phyloP scores from a whole-genome alignment of 2,329 filamentous ascomycete genomes.

The Ophiostoma triangulosporum region DNA sequence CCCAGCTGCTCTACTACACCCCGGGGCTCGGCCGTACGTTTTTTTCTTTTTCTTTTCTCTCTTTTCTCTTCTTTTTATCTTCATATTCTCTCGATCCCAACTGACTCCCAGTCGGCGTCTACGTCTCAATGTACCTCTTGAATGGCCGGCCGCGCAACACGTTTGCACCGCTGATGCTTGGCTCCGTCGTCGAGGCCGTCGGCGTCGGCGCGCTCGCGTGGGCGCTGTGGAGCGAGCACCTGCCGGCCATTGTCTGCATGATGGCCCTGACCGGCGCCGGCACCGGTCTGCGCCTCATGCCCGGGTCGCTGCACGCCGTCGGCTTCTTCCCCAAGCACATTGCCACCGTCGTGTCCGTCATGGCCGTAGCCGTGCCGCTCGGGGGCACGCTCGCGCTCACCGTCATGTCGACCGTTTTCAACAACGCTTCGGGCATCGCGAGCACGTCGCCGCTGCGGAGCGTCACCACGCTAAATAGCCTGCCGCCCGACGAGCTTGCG shows the following conservation, averaged over 20 bases:
- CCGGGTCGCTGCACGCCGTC: constrained; percentile 44
- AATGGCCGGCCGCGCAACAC: constrained; percentile 50
- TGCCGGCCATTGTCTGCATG: constrained; percentile 42
- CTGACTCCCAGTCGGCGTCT: constrained; percentile 35
- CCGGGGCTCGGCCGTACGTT: constrained; percentile 44
- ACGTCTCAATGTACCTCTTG: constrained; percentile 42
- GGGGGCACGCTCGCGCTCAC: constrained; percentile 53
- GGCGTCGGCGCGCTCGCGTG: constrained; percentile 45
- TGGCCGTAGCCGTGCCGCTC: constrained; percentile 45
- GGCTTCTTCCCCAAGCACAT: constrained; percentile 46
- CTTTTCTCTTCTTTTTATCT: background rate
- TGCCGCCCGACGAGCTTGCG: constrained; percentile 23
- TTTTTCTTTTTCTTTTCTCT: background rate
- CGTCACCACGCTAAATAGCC: constrained; percentile 23
- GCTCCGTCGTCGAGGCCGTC: constrained; percentile 40
- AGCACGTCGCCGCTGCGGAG: constrained; percentile 18
- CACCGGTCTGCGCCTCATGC: constrained; percentile 52
- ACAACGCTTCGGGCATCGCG: constrained; percentile 32
- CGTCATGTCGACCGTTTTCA: constrained; percentile 56
- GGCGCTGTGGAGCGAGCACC: constrained; percentile 20
- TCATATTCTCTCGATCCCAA: background rate
- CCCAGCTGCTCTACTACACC: constrained; percentile 44
- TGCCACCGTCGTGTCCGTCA: constrained; percentile 44
- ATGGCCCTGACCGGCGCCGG: constrained; percentile 51
- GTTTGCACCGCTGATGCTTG: constrained; percentile 42